phyloP scores from a whole-genome alignment of 768 basidiomycete species.

The Lactarius evosmus region DNA sequence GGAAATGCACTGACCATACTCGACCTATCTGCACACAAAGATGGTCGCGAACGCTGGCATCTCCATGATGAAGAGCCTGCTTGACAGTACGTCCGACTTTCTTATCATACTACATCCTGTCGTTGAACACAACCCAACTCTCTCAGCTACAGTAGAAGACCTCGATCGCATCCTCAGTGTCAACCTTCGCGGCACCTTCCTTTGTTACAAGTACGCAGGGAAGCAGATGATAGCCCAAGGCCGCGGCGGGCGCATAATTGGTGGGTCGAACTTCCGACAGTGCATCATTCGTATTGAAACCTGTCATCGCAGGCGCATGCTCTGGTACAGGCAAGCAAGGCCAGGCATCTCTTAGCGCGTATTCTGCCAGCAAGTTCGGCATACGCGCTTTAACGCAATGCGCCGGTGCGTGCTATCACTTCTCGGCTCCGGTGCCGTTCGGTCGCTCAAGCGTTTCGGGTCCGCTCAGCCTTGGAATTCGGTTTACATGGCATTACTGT shows the following conservation, averaged over 20 bases:
- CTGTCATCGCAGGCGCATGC: conserved; percentile 19
- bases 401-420: conserved; percentile 19
- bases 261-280: conserved; percentile 1
- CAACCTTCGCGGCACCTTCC: conserved; percentile 29
- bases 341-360: conserved; percentile 28
- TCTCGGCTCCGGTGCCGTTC: neutral
- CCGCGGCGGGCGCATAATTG: conserved; percentile 30
- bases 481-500: conserved; percentile 29
- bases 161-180: conserved; percentile 25
- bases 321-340: conserved; percentile 11
- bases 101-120: neutral
- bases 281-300: neutral
- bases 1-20: neutral
- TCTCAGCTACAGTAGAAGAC: conserved; percentile 28
- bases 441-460: neutral
- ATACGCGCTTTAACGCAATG: conserved; percentile 34
- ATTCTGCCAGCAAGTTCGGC: conserved; percentile 36
- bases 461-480: conserved; percentile 26
- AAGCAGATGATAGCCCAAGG: conserved; percentile 31
- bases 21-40: conserved; percentile 12
- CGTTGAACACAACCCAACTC: neutral
- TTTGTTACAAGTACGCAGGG: conserved; percentile 31
- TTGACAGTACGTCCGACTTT: conserved; percentile 27
- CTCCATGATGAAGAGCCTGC: conserved; percentile 15
- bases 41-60: conserved; percentile 34